These are phyloP conservation scores for Claviceps purpurea DNA, from an alignment of 2,329 filamentous ascomycete genomes.

Conservation along the genomic window DNA sequence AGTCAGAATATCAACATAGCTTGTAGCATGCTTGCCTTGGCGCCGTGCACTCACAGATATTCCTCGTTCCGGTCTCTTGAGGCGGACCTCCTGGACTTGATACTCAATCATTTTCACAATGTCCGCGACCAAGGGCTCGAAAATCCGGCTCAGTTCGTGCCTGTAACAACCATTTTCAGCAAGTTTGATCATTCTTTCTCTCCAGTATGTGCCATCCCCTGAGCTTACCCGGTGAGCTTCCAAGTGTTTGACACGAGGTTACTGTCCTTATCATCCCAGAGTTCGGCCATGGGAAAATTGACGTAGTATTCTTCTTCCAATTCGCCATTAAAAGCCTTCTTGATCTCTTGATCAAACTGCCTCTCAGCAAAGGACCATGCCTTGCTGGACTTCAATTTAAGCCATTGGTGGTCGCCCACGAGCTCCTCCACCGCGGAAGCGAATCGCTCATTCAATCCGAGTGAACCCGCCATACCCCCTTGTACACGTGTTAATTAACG, in stretches of 20 bases:
- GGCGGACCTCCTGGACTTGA: conserved; percentile 6
- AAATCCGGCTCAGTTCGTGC: conserved; percentile 5
- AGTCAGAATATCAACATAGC: neutral
- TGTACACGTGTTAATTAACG: neutral
- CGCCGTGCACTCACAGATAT: neutral
- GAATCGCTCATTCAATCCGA: conserved; percentile 12
- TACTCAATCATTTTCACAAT: conserved; percentile 8
- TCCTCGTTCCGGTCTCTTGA: neutral
- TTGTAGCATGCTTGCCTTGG: no score
- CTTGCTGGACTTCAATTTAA: conserved; percentile 3
- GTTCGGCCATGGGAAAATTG: conserved; percentile 10
- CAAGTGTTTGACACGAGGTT: conserved; percentile 8
- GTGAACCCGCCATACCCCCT: conserved; percentile 14
- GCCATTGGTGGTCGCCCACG: conserved; percentile 9
- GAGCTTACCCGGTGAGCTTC: conserved; percentile 10
- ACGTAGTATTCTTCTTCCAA: conserved; percentile 8
- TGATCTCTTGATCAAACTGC: conserved; percentile 11
- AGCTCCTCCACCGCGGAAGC: conserved; percentile 7
- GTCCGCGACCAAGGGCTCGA: conserved; percentile 10
- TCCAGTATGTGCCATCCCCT: no score
- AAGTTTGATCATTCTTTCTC: neutral
- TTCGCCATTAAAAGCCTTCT: conserved; percentile 9
- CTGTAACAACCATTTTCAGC: neutral
- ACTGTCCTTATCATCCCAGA: conserved; percentile 8
- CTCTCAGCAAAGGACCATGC: conserved; percentile 6